A percentile compares a stretch with the other conserved stretches of the same genome.
Conservation (phyloP, 2,329 filamentous ascomycete species). For the Fusarium devonianum region DNA sequence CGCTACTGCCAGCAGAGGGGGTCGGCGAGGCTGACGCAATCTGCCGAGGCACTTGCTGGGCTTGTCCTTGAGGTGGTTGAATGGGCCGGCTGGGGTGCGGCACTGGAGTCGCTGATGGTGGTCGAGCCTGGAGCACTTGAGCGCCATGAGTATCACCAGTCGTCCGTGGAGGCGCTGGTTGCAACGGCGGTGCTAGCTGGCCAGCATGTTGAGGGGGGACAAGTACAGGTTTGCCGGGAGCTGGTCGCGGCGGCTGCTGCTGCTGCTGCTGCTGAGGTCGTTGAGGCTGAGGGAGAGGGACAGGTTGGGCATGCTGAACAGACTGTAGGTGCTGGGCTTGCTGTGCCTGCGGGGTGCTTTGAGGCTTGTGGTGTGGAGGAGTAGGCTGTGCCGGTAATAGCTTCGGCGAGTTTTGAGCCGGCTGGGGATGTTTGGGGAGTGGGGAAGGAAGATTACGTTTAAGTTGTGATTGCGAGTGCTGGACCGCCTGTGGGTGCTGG, state of each 20-base stretch:
- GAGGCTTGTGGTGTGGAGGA: conserved; percentile 25
- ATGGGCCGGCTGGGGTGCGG: conserved; percentile 46
- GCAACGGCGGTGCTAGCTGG: conserved; percentile 47
- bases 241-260: conserved; percentile 35
- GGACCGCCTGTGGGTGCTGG: conserved; percentile 23
- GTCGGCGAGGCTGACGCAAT: conserved; percentile 46
- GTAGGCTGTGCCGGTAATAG: conserved; percentile 22
- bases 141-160: conserved; percentile 29
- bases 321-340: conserved; percentile 21
- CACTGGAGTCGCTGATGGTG: conserved; percentile 46
- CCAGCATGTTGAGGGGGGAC: conserved; percentile 47
- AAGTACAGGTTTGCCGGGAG: conserved; percentile 42
- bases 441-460: conserved; percentile 26
- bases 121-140: conserved; percentile 41
- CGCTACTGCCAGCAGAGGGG: conserved; percentile 33
- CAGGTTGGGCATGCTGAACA: conserved; percentile 30
- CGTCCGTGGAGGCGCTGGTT: conserved; percentile 44
- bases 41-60: conserved; percentile 40
- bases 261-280: conserved; percentile 35
- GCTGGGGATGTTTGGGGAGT: conserved; percentile 24
- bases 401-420: conserved; percentile 23
- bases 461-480: conserved; percentile 31
- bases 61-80: conserved; percentile 42
- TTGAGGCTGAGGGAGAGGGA: conserved; percentile 28
- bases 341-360: conserved; percentile 26